phyloP scores from a whole-genome alignment of 805 yeast genomes.

The Candida taoyuanica region DNA sequence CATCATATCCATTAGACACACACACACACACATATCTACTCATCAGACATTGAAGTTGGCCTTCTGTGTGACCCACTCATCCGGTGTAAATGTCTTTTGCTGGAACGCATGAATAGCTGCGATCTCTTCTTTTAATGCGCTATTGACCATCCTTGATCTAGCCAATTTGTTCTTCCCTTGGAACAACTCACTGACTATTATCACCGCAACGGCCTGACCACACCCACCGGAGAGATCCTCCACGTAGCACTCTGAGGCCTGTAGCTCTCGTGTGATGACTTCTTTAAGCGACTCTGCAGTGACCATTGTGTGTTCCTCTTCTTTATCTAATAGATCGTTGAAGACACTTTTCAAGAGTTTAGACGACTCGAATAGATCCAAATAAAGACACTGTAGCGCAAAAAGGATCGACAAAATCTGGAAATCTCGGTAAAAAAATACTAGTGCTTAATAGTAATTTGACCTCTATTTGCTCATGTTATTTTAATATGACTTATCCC shows the following conservation, averaged over 20 bases:
- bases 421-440: too few relatives aligned
- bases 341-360: too few relatives aligned
- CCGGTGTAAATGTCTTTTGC: constrained; percentile 81
- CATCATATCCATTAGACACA: too few relatives aligned
- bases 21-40: too few relatives aligned
- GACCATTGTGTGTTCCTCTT: constrained; percentile 14
- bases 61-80: constrained; percentile 62
- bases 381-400: background rate
- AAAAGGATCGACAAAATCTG: too few relatives aligned
- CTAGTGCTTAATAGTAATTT: too few relatives aligned
- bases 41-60: constrained; percentile 22
- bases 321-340: background rate
- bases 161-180: constrained; percentile 76
- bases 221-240: constrained; percentile 81
- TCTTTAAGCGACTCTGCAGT: constrained; percentile 38
- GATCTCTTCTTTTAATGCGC: constrained; percentile 76
- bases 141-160: constrained; percentile 85
- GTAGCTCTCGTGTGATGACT: constrained; percentile 50
- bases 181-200: constrained; percentile 73
- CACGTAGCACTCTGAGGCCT: constrained; percentile 63
- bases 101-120: constrained; percentile 91
- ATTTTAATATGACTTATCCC: too few relatives aligned
- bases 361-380: background rate
- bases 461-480: too few relatives aligned
- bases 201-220: constrained; percentile 95